Percentiles rank a stretch among this genome's conserved stretches.
Conservation (phyloP, 23 red algal genomes). For the Pyropia haitanensis region DNA sequence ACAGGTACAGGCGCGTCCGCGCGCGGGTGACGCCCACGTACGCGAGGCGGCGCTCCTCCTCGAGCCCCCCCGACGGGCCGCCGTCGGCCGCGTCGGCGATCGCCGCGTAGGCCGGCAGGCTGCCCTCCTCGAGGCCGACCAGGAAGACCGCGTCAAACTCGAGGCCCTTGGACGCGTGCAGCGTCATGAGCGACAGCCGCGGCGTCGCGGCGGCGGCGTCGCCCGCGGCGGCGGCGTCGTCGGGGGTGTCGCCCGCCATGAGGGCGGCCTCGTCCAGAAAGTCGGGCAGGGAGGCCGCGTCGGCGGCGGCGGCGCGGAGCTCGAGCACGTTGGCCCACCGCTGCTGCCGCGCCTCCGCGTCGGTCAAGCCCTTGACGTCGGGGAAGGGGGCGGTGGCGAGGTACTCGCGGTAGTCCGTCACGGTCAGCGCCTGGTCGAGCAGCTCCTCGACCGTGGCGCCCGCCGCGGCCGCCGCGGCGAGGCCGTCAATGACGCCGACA, state of each 20-base stretch:
- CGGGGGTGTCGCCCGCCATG: constrained; percentile 12
- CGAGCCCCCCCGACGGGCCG: background rate
- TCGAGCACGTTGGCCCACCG: constrained; percentile 35
- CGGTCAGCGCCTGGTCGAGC: background rate
- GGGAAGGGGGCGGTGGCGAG: background rate
- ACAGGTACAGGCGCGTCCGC: constrained; percentile 19
- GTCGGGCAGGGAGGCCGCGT: constrained; percentile 4
- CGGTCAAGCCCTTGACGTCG: background rate
- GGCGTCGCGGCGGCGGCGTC: background rate
- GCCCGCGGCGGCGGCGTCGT: background rate
- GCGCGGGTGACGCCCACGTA: constrained; percentile 85
- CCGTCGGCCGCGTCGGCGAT: background rate
- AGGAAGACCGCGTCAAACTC: constrained; percentile 78
- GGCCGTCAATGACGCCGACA: background rate
- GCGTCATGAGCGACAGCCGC: constrained; percentile 51
- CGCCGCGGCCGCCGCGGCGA: no score
- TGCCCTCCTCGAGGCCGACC: constrained; percentile 39
- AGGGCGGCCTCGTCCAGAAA: constrained; percentile 47
- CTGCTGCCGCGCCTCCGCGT: constrained; percentile 24
- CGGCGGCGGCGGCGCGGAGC: constrained; percentile 9
- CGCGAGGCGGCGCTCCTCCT: constrained; percentile 66
- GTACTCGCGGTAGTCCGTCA: constrained; percentile 1
- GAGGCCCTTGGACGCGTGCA: constrained; percentile 73
- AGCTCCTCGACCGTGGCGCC: background rate
- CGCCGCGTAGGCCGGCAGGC: constrained; percentile 21